A percentile compares a stretch with the other conserved stretches of the same genome.
phyloP scores from a whole-genome alignment of 208 protist species.

The Leishmania turanica region DNA sequence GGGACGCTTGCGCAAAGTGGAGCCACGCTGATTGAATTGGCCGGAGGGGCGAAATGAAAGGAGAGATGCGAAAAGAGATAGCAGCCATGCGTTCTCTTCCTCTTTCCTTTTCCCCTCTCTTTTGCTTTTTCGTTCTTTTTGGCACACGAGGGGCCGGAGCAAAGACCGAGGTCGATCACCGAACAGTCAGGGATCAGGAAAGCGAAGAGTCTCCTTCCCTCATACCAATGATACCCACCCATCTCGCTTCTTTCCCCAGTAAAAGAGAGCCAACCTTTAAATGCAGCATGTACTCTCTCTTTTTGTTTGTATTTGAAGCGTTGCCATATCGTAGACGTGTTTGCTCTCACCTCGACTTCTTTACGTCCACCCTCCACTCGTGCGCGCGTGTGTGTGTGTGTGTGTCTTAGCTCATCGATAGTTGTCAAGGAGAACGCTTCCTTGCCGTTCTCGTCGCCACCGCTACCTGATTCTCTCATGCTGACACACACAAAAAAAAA shows the following conservation, averaged over 20 bases:
- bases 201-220: background rate
- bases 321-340: background rate
- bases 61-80: background rate
- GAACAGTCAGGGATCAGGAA: background rate
- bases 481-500: background rate
- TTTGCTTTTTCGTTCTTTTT: background rate
- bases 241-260: background rate
- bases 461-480: background rate
- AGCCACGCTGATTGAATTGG: background rate
- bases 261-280: background rate
- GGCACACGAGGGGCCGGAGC: background rate
- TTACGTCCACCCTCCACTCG: background rate
- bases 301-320: background rate
- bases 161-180: background rate
- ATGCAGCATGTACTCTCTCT: background rate
- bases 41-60: no score
- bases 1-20: background rate
- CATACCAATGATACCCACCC: background rate
- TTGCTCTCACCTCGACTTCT: background rate
- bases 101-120: background rate
- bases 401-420: background rate
- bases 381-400: background rate
- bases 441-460: background rate
- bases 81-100: background rate
- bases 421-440: background rate